Base-by-base conservation (phyloP, 768 basidiomycete species). In the Galerina marginata region DNA sequence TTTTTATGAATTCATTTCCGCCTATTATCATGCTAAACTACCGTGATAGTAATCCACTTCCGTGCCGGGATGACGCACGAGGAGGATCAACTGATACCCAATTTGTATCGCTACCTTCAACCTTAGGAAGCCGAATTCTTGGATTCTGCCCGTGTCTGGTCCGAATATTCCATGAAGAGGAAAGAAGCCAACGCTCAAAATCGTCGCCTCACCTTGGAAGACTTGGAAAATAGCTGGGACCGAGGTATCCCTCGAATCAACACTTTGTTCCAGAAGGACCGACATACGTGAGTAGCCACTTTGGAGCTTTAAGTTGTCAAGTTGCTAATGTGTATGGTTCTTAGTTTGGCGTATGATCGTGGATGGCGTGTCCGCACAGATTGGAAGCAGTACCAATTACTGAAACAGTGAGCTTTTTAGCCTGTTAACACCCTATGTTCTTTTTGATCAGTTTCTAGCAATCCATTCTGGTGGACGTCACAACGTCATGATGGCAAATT, bases 101-200 rank as follows among this genome's bases (percentile, higher is more conserved):
- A 99, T 75, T 72, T 99, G 77, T 96, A 96, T 78, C 92, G 97
- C 65, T 96, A 99, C 74, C 82, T 97, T 11, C 93, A 96, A 67
- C 95, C 96, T 9, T 98, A 96, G 96, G 94, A 96, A 72, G 93
- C 95, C 0, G 96, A 98, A 72, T 98, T 99, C 81, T 74, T 97
- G 60, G 97, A 99, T 71, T 98, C 96, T 2, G 96, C 96, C 42
- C 94, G 97, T 67, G 97, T 99, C 42, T 99, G 97, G 97, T 93
- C 91, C 0, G 97, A 99, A 74, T 99, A 99, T 74, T 96, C 96
- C 0, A 93, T 98, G 95, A 99, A 99, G 83, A 82, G 97, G 67
- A 99, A 99, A 75, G 97, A 99, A 72, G 97, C 97, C n/a, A 97
- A 95, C 64, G 96, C 97, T 1, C 95, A 97, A 73, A 98, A 99